Evolutionary conservation across 140 eudicot species (phyloP), one percentile per base, ranked within the genome.

Genomic region (Cichorium intybus): DNA sequence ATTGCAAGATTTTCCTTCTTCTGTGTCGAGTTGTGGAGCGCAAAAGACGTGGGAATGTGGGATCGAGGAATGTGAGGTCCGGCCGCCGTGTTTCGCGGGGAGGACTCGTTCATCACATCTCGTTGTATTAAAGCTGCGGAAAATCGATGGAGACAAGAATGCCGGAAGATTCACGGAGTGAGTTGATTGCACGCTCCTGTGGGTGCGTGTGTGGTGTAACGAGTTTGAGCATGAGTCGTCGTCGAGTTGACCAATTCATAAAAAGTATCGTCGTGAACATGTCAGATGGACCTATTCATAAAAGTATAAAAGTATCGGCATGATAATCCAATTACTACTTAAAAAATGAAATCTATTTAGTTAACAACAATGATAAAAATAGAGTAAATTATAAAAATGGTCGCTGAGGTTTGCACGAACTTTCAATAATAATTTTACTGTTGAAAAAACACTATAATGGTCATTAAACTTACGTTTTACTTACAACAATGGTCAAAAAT

Each of bases 41-140:
- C 7, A 22, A 74, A 74, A 74, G 69, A 35, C 69, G 79, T 66
- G 57, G 34, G 69, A 74, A 74, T 57, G 79, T 74, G 62, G 55
- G 79, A 26, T 47, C 24, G 46, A 51, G 50, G 71, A 54, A 63
- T 73, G 67, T 64, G 72, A 64, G 49, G 63, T 71, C 70, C 33
- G 56, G 70, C 31, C 23, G 50, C 31, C 72, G 51, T 54, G 71
- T 54, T 63, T 72, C 22, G 24, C 27, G 72, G 58, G 58, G 71
- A 54, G 2, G 72, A 70, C 56, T 71, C n/a, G 20, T 55, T 28
- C 56, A 27, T 55, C 15, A 12, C 53, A 66, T 52, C 10, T n/a
- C 16, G 9, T 43, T 46, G 18, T 70, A 24, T 24, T 69, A 57
- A 58, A 69, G 68, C 68, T 70, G 60, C 18, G 50, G 51, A 24